These are phyloP conservation scores for Vigna reflexopilosa DNA, from an alignment of 306 rosid species.

Conservation along the genomic window DNA sequence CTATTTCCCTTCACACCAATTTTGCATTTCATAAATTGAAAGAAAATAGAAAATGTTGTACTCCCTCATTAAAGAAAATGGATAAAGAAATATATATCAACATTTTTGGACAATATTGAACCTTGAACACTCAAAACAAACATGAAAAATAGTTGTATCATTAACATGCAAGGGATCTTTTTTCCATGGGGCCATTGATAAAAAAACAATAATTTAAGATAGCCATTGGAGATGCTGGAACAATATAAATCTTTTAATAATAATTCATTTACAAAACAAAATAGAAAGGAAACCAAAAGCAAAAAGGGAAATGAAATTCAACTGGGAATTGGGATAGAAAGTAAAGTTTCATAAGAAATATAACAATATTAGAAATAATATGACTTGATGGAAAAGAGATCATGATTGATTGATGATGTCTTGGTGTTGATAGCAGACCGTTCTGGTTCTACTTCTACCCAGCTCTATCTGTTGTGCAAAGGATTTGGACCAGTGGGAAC, in stretches of 20 bases:
- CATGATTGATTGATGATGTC: slow-evolving; percentile 4
- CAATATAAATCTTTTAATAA: slow-evolving; percentile 29
- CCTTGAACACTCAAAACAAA: slow-evolving; percentile 14
- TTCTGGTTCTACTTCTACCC: neutral
- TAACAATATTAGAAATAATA: neutral
- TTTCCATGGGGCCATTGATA: neutral
- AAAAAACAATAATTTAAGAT: neutral
- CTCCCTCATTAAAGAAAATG: neutral
- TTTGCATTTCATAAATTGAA: neutral
- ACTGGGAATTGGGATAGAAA: neutral
- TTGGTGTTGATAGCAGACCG: neutral
- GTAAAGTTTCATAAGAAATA: neutral
- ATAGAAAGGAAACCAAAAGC: neutral
- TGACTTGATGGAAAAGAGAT: slow-evolving; percentile 6
- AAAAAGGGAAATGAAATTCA: slow-evolving; percentile 1
- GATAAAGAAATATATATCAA: neutral
- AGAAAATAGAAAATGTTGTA: neutral
- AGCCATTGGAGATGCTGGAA: neutral
- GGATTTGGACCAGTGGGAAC: slow-evolving; percentile 96
- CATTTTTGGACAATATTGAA: slow-evolving; percentile 7
- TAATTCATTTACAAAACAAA: slow-evolving; percentile 44
- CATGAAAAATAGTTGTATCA: slow-evolving; percentile 25
- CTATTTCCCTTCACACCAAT: slow-evolving; percentile 27
- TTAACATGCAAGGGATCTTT: slow-evolving; percentile 24
- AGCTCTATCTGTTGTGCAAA: slow-evolving; percentile 71